Base-by-base conservation (phyloP, 768 basidiomycete genomes). In the Russula olivacea region DNA sequence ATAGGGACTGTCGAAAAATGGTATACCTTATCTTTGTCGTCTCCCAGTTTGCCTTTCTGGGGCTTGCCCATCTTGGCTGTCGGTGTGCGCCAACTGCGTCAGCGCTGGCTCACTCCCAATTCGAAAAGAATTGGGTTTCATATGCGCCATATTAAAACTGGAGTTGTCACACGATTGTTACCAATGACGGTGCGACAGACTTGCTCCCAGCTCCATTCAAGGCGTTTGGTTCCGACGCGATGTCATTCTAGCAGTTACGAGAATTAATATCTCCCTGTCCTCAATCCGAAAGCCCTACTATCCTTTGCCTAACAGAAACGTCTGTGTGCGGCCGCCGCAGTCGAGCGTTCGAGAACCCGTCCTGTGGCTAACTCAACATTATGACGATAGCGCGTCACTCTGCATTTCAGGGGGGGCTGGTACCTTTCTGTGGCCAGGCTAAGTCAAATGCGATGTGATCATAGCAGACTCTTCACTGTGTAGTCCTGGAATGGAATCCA, bases 341-440 rank as follows among this genome's bases (percentile, higher is more conserved):
- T 40, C 38, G 23, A 40, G 40, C 38, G 12, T 15, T 36, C 28
- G 25, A 19, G n/a, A 21, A 19, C n/a, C 4, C 19, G 21, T 59
- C 45, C 47, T 38, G 54, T 54, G 50, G 23, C 36, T 34, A 6
- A 59, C 36, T 15, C 32, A 9, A 52, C 5, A 32, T 28, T 15
- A 32, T 32, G 52, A 30, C 45, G 28, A 52, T 25, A 23, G 61
- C 10, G 50, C 28, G 21, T 40, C 23, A 19, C 50, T 40, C 11
- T 21, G 32, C 50, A 45, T 30, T 48, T 53, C 47, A 59, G 30
- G 23, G 23, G 12, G 17, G 7, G 23, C 62, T 23, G 51, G 62
- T 59, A 21, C 62, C 51, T 63, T 28, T 48, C 21, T 59, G 58
- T 63, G 62, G 62, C 58, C 62, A 41, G 30, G 58, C 34, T 60